phyloP scores from a whole-genome alignment of 345 rosid genomes.

The Clausena lansium region DNA sequence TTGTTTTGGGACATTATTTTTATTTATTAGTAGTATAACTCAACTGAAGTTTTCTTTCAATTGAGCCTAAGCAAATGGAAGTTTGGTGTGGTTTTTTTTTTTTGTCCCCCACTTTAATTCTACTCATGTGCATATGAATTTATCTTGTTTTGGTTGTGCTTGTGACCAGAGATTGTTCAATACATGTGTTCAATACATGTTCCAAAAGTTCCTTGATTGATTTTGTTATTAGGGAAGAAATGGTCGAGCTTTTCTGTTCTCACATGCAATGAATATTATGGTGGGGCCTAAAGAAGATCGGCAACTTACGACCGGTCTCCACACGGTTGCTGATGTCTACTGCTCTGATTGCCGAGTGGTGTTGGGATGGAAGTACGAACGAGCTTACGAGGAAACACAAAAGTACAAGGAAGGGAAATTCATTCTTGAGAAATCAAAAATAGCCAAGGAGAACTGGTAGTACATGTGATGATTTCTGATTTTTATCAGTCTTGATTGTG shows the following conservation, averaged over 20 bases:
- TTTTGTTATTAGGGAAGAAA: slow-evolving; percentile 31
- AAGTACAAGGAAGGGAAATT: slow-evolving; percentile 46
- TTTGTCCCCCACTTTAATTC: neutral
- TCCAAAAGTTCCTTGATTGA: neutral
- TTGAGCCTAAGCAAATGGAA: neutral
- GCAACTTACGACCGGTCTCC: slow-evolving; percentile 39
- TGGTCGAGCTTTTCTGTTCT: slow-evolving; percentile 41
- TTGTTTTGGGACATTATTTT: neutral
- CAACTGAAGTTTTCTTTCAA: neutral
- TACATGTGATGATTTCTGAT: neutral
- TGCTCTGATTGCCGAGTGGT: slow-evolving; percentile 35
- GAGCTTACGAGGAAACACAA: slow-evolving; percentile 39
- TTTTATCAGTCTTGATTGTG: neutral
- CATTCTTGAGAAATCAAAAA: slow-evolving; percentile 41
- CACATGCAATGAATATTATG: slow-evolving; percentile 37
- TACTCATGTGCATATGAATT: neutral
- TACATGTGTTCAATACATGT: neutral
- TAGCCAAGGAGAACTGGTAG: slow-evolving; percentile 39
- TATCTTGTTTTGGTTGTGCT: neutral
- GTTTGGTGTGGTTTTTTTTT: neutral
- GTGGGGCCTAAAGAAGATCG: slow-evolving; percentile 41
- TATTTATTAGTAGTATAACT: neutral
- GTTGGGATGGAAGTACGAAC: slow-evolving; percentile 44
- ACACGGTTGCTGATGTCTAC: slow-evolving; percentile 38
- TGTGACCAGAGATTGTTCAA: neutral